Evolutionary conservation across 257 asterid species (phyloP).

Genomic region (Penstemon davidsonii): DNA sequence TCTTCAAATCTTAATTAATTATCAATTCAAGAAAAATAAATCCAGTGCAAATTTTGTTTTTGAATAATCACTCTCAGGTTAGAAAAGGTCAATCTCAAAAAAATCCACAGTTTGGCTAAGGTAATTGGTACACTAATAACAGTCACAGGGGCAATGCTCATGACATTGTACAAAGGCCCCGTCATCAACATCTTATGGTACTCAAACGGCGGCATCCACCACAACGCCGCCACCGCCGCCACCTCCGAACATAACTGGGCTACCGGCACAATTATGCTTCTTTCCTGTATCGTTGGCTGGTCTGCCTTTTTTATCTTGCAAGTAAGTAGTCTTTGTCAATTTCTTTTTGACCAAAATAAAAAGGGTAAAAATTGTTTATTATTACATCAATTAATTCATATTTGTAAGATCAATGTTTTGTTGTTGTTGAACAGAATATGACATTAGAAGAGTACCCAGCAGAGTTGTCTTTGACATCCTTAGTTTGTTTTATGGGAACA

Average conservation of each 20-base stretch:
- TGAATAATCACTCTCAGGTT: slow-evolving; percentile 39
- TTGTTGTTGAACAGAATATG: slow-evolving; percentile 45
- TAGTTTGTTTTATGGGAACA: slow-evolving; percentile 61
- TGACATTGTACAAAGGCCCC: slow-evolving; percentile 91
- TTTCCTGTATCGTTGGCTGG: slow-evolving; percentile 72
- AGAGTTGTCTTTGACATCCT: slow-evolving; percentile 63
- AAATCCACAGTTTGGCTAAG: slow-evolving; percentile 61
- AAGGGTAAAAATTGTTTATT: too few species aligned
- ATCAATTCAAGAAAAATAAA: neutral
- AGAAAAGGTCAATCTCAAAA: slow-evolving; percentile 65
- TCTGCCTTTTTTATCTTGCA: slow-evolving; percentile 79
- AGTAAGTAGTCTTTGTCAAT: slow-evolving; percentile 31
- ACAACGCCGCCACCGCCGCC: slow-evolving; percentile 24
- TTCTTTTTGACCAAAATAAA: too few species aligned
- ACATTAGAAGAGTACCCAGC: slow-evolving; percentile 83
- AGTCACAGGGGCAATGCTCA: slow-evolving; percentile 84
- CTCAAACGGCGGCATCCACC: slow-evolving; percentile 42
- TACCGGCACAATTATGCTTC: slow-evolving; percentile 63
- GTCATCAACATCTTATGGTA: slow-evolving; percentile 53
- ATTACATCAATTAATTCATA: neutral
- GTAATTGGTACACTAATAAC: slow-evolving; percentile 77
- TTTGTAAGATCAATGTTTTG: neutral
- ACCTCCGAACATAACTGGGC: slow-evolving; percentile 57
- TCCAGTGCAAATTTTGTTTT: neutral
- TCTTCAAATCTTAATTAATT: neutral